phyloP scores from a whole-genome alignment of 2,329 filamentous ascomycete genomes.

The Teratosphaeria zuluensis region DNA sequence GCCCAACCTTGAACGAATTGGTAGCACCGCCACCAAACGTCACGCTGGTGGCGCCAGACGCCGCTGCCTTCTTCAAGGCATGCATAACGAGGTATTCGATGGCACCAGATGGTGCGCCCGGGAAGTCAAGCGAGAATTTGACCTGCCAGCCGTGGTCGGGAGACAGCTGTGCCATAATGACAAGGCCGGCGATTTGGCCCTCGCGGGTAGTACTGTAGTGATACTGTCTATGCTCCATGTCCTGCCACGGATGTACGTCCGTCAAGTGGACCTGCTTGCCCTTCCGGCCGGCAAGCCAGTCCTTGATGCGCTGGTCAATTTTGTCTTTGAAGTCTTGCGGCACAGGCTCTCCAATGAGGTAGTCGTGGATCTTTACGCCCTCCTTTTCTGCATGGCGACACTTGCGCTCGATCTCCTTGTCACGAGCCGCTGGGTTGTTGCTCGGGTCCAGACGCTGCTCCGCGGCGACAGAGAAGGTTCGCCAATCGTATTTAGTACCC shows the following conservation, averaged over 20 bases:
- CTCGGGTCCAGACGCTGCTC: slow-evolving; percentile 76
- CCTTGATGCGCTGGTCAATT: slow-evolving; percentile 61
- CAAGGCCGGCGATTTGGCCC: slow-evolving; percentile 63
- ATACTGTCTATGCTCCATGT: slow-evolving; percentile 73
- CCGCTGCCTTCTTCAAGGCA: slow-evolving; percentile 53
- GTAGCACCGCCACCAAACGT: slow-evolving; percentile 84
- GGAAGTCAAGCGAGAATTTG: slow-evolving; percentile 94
- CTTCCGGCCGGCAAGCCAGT: slow-evolving; percentile 73
- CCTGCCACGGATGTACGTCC: slow-evolving; percentile 80
- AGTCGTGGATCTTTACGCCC: slow-evolving; percentile 69
- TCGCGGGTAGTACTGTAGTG: slow-evolving; percentile 67
- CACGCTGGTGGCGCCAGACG: slow-evolving; percentile 53
- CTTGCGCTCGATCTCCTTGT: slow-evolving; percentile 62
- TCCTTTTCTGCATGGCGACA: slow-evolving; percentile 72
- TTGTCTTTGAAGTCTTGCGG: slow-evolving; percentile 58
- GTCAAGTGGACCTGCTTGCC: slow-evolving; percentile 84
- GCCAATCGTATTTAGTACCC: slow-evolving; percentile 72
- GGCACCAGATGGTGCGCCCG: slow-evolving; percentile 70
- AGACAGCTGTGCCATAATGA: slow-evolving; percentile 73
- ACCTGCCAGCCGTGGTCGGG: slow-evolving; percentile 83
- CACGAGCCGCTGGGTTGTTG: slow-evolving; percentile 57
- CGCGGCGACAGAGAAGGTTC: slow-evolving; percentile 76
- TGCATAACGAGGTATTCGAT: slow-evolving; percentile 76
- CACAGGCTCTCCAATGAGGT: slow-evolving; percentile 54
- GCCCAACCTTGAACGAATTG: slow-evolving; percentile 62